Base-by-base conservation (phyloP, 495 filamentous ascomycete genomes). In the Trichocladium uniseriatum region DNA sequence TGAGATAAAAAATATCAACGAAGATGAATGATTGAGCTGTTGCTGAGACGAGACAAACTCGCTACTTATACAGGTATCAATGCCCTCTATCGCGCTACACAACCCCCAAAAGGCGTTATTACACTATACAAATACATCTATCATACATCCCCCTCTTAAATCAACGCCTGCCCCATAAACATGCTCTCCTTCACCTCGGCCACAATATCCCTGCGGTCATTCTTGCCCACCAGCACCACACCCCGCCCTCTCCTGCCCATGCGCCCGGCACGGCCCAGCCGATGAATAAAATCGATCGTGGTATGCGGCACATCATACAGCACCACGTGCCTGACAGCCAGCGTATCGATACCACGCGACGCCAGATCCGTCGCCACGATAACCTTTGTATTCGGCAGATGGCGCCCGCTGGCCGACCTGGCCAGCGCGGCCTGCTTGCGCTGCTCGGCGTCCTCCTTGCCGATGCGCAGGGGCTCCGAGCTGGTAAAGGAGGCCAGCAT, bases 211-310 rank as follows among this genome's bases (percentile, higher is more conserved):
- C 83, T 83, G 48, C 94, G 72, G 63, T 96, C 94, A 53, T 85
- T 75, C 69, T 82, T 91, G 51, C 90, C 92, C 10, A 95, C 87
- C 38, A 98, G 68, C 35, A 97, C 88, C 52, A 95, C 78, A 20
- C 88, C 92, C 53, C 89, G 76, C 35, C 92, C 94, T 61, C 92
- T 77, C 58, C 88, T 79, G 2, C 88, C 87, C 92, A 97, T 96
- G 27, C 92, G 76, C 15, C 92, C 92, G 0, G 89, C 86, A 55
- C 92, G 74, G 42, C 92, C 92, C 18, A 97, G 74, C 16, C 94
- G 83, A 63, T 97, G 92, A 59, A 97, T 95, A 58, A 98, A 96
- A 69, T 98, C 92, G 49, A 97, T 88, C 0, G 89, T 92, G 2
- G 84, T 91, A 59, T 96, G 91, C 8, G 92, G 92, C 20, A 97